Conservation (phyloP, 75 land plant genomes). For the Pinus tabuliformis region DNA sequence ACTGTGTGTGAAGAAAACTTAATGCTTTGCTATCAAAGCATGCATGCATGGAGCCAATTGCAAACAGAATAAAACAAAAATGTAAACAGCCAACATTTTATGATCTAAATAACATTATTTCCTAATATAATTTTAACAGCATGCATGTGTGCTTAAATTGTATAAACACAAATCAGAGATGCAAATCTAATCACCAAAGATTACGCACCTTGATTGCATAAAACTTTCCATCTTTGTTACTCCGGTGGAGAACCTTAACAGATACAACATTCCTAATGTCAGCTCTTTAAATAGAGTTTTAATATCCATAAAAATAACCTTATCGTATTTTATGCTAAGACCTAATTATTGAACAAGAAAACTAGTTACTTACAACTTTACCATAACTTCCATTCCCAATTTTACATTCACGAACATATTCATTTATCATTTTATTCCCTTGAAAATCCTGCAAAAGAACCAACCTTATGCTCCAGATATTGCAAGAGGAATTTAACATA, state of each 20-base stretch:
- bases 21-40: neutral
- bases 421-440: constrained; percentile 46
- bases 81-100: too few species aligned
- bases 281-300: neutral
- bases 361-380: constrained; percentile 41
- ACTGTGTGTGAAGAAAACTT: neutral
- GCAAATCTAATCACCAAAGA: neutral
- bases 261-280: neutral
- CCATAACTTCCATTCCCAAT: constrained; percentile 8
- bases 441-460: constrained; percentile 27
- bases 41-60: too few species aligned
- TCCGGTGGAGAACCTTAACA: constrained; percentile 39
- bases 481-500: too few species aligned
- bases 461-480: too few species aligned
- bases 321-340: neutral
- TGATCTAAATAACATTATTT: neutral
- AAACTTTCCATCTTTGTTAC: constrained; percentile 25
- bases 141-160: neutral
- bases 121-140: neutral
- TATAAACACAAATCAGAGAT: neutral
- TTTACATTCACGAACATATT: constrained; percentile 35
- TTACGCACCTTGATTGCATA: constrained; percentile 45
- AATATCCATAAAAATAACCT: constrained; percentile 1
- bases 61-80: too few species aligned
- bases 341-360: neutral